Evolutionary conservation across 2,329 filamentous ascomycete genomes (phyloP).

Genomic region (Pestalotiopsis sp.): DNA sequence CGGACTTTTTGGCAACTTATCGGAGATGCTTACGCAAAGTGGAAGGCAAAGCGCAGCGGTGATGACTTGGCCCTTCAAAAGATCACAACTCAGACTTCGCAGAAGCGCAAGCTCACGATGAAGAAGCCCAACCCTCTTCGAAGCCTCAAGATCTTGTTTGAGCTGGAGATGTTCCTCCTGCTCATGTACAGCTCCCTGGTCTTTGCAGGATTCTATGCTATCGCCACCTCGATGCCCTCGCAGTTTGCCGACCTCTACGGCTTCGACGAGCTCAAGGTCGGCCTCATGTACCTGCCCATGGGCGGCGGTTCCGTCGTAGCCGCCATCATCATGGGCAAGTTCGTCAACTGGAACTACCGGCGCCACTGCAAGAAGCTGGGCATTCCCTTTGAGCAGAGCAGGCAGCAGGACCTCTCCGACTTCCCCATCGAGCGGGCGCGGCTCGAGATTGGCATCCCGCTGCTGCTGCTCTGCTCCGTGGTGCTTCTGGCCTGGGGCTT

Average conservation of each 20-base stretch:
- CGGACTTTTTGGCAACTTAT: slow-evolving; percentile 28
- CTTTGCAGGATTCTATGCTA: slow-evolving; percentile 38
- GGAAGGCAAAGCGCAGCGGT: not conserved
- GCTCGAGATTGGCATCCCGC: slow-evolving; percentile 37
- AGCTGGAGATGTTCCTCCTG: slow-evolving; percentile 38
- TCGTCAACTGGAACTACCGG: slow-evolving; percentile 64
- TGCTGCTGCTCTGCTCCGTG: slow-evolving; percentile 46
- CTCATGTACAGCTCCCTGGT: slow-evolving; percentile 34
- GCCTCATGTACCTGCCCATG: slow-evolving; percentile 41
- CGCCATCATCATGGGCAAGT: slow-evolving; percentile 40
- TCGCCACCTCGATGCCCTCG: slow-evolving; percentile 32
- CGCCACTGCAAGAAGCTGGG: slow-evolving; percentile 52
- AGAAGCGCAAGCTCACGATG: slow-evolving; percentile 19
- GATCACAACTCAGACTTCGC: slow-evolving; percentile 17
- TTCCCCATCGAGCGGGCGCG: slow-evolving; percentile 37
- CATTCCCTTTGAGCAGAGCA: slow-evolving; percentile 50
- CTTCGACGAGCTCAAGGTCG: slow-evolving; percentile 51
- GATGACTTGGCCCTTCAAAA: slow-evolving; percentile 15
- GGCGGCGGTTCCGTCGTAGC: slow-evolving; percentile 38
- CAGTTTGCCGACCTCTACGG: slow-evolving; percentile 48
- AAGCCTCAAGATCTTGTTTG: slow-evolving; percentile 35
- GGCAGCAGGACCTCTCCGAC: slow-evolving; percentile 37
- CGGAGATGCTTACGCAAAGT: slow-evolving; percentile 17
- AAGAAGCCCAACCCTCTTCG: slow-evolving; percentile 34
- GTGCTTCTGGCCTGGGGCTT: slow-evolving; percentile 40